These are phyloP conservation scores for Fagopyrum esculentum DNA, from an alignment of 148 eudicot genomes.

Conservation along the genomic window DNA sequence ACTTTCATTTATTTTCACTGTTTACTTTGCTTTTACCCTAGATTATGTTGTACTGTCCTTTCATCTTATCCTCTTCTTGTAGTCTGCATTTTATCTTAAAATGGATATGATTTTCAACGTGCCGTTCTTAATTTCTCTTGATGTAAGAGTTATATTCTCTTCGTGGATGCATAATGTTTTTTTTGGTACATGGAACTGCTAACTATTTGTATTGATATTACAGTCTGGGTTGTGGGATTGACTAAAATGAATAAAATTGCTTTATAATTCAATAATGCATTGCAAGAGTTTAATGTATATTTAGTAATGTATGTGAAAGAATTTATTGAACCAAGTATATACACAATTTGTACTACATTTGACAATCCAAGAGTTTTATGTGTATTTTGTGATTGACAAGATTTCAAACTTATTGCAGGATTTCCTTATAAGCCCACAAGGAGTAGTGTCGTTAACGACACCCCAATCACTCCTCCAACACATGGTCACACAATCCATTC, in stretches of 20 bases:
- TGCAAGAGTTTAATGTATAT: background rate
- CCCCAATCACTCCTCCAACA: constrained; percentile 78
- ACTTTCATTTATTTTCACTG: background rate
- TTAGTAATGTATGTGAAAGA: background rate
- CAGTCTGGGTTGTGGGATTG: background rate
- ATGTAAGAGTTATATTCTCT: background rate
- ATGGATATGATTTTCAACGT: background rate
- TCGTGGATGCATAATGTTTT: background rate
- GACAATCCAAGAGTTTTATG: background rate
- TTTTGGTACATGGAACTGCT: background rate
- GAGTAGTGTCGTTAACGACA: constrained; percentile 65
- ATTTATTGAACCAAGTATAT: too few relatives aligned
- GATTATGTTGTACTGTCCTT: background rate
- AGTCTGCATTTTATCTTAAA: background rate
- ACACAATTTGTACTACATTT: too few relatives aligned
- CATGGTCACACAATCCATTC: constrained; percentile 76
- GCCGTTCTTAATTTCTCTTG: background rate
- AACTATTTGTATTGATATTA: background rate
- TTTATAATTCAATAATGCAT: too few relatives aligned
- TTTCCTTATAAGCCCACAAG: constrained; percentile 51
- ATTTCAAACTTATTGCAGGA: constrained; percentile 42
- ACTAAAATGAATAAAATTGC: background rate
- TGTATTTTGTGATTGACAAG: constrained; percentile 1
- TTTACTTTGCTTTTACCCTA: background rate
- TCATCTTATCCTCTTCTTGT: background rate